Conservation (phyloP, 129 eudicot species). For the Heracleum sosnowskyi region DNA sequence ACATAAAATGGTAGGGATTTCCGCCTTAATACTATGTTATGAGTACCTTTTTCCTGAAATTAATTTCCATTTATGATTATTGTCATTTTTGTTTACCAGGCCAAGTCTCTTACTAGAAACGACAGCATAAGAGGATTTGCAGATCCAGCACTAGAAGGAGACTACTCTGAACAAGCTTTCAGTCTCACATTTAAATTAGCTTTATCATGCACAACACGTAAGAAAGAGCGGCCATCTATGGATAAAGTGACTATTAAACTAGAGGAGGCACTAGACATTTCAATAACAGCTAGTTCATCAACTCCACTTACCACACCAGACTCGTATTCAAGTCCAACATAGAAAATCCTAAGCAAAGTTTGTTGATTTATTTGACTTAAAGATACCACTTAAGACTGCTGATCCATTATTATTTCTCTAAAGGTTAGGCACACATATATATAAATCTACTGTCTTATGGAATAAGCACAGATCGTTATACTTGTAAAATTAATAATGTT, state of each 20-base stretch:
- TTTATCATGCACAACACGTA: conserved; percentile 42
- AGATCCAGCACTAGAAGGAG: conserved; percentile 47
- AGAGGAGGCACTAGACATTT: conserved; percentile 40
- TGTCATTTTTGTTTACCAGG: conserved; percentile 24
- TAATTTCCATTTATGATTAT: background rate
- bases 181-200: conserved; percentile 17
- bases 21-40: background rate
- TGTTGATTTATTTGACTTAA: background rate
- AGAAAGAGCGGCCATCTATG: conserved; percentile 51
- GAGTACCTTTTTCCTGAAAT: background rate
- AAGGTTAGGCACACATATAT: background rate
- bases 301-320: conserved; percentile 30
- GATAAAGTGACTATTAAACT: conserved; percentile 32
- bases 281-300: conserved; percentile 24
- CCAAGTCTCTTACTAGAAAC: conserved; percentile 38
- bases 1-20: conserved; percentile 34
- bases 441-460: background rate
- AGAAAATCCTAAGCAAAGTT: background rate
- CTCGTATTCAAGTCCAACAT: conserved; percentile 12
- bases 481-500: background rate
- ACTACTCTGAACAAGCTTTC: conserved; percentile 35
- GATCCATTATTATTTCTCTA: background rate
- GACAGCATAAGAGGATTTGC: conserved; percentile 42
- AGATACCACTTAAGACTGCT: background rate
- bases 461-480: background rate